Evolutionary conservation across 352 stramenopile species (phyloP).

Genomic region (Poterioochromonas sp.): DNA sequence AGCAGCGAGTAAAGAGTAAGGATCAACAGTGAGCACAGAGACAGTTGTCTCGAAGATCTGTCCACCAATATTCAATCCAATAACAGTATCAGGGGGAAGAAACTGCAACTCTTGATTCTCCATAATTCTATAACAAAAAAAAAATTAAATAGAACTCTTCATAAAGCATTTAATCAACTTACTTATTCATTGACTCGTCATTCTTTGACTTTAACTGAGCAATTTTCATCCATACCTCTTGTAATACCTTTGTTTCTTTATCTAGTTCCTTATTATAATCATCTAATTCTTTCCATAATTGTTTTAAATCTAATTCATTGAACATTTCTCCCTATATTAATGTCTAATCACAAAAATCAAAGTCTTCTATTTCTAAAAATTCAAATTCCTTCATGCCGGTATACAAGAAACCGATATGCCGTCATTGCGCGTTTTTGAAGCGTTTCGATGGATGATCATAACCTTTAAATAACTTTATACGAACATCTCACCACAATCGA

Average conservation of each 20-base stretch:
- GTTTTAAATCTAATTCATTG: slow-evolving; percentile 29
- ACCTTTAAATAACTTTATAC: no score
- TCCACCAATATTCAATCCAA: slow-evolving; percentile 27
- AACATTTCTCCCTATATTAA: slow-evolving; percentile 15
- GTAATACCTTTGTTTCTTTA: slow-evolving; percentile 21
- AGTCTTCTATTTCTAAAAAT: no score
- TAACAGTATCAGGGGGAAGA: neutral
- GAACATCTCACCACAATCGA: no score
- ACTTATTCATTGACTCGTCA: slow-evolving; percentile 1
- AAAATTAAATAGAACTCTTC: neutral
- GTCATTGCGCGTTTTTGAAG: no score
- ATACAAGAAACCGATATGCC: no score
- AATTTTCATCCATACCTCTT: slow-evolving; percentile 35
- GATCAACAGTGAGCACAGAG: neutral
- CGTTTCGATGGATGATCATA: no score
- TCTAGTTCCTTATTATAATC: slow-evolving; percentile 27
- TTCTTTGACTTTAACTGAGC: slow-evolving; percentile 25
- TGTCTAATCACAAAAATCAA: neutral
- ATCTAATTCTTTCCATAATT: slow-evolving; percentile 34
- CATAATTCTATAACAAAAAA: slow-evolving; percentile 20
- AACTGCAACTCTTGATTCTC: slow-evolving; percentile 11
- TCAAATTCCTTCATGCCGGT: no score
- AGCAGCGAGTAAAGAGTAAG: slow-evolving; percentile 21
- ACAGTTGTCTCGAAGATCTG: slow-evolving; percentile 29
- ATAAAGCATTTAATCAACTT: slow-evolving; percentile 12